Base-by-base conservation (phyloP, 371 early-diverging fungal species). In the Vairimorpha ceranae region DNA sequence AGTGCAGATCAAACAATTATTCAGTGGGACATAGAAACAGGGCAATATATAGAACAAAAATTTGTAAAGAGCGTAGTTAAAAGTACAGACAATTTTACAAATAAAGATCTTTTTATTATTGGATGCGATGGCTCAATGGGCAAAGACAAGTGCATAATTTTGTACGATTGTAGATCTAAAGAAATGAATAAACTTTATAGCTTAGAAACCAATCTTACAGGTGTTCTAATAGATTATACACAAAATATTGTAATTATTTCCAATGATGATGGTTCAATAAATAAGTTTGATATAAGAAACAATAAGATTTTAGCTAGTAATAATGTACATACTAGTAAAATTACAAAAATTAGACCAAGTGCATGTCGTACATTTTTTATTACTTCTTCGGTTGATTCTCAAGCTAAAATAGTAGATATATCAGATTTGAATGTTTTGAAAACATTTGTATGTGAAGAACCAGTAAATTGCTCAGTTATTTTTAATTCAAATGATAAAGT, bases 71-170 rank as follows among this genome's bases (percentile, higher is more conserved):
- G 92, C 41, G 92, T 95, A 7, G 93, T 95, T 32, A 90, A 91
- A 83, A 88, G 89, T 70, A 92, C 95, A 35, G 88, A 89, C 76
- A 95, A 92, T 81, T 90, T 90, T 63, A 87, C 89, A 80, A 92
- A 92, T 78, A 89, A 90, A 83, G 85, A 87, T 59, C 86, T 86
- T 85, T 88, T 91, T 19, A 84, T 95, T 74, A 87, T 90, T 79
- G 91, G 93, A 38, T 79, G 74, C 32, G 99, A 97, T 85, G 89
- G 90, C 66, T 89, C 90, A 74, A 94, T 97, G 93, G 93, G 94
- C 74, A 87, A 87, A 82, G 86, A 88, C 38, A 90, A 89, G 67
- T 88, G 89, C 15, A 86, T 92, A 43, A 88, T 89, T 75, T 88
- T 94, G 70, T 87, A 90, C 60, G 85, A 88, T 36, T 87, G 91